Conservation (phyloP, 2,329 filamentous ascomycete species). For the Fusarium nematophilum region DNA sequence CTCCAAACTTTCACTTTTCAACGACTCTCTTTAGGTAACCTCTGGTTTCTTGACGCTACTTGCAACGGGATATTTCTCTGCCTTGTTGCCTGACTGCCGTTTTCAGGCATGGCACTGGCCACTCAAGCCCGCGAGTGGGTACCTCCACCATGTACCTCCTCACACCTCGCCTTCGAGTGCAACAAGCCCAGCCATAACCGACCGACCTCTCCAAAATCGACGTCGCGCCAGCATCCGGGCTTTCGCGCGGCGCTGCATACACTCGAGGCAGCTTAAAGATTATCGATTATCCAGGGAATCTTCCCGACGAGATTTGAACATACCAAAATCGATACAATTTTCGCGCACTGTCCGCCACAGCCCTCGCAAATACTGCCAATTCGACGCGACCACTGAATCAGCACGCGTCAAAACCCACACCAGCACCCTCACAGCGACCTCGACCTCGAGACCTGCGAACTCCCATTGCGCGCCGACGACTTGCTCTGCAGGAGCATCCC, state of each 20-base stretch:
- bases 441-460: constrained; percentile 31
- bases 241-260: constrained; percentile 29
- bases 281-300: background rate
- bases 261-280: constrained; percentile 23
- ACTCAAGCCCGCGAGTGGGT: constrained; percentile 30
- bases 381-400: constrained; percentile 44
- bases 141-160: constrained; percentile 41
- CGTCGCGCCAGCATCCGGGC: constrained; percentile 21
- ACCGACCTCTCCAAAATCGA: constrained; percentile 37
- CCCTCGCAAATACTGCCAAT: constrained; percentile 12
- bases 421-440: constrained; percentile 35
- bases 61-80: constrained; percentile 31
- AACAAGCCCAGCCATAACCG: constrained; percentile 35
- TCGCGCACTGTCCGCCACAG: constrained; percentile 11
- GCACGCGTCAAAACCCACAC: constrained; percentile 47
- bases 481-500: constrained; percentile 5
- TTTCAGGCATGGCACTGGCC: constrained; percentile 42
- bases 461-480: constrained; percentile 44
- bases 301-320: background rate
- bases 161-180: constrained; percentile 31
- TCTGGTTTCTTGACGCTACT: background rate
- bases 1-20: no score
- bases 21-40: no score
- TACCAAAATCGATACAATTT: background rate
- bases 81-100: constrained; percentile 48